Evolutionary conservation across 805 yeast species (phyloP).

Genomic region (Starmerella powellii): DNA sequence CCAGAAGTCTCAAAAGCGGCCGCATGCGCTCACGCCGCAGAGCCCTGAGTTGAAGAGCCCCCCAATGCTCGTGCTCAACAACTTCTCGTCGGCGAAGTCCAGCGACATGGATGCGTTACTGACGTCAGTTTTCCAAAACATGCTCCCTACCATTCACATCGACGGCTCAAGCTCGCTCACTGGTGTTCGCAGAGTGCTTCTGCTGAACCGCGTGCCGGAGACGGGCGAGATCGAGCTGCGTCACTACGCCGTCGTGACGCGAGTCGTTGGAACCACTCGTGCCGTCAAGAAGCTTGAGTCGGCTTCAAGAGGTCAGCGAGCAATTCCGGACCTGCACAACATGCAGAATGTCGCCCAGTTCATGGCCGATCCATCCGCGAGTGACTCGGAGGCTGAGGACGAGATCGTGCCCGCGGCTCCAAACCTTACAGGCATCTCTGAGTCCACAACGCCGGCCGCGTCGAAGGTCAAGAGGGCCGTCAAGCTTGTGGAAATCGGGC

Average conservation of each 20-base stretch:
- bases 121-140: conserved; percentile 83
- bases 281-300: conserved; percentile 60
- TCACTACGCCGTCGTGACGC: conserved; percentile 81
- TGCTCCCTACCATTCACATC: conserved; percentile 92
- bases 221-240: conserved; percentile 71
- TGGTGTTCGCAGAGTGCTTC: conserved; percentile 69
- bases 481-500: conserved; percentile 85
- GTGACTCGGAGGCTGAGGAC: conserved; percentile 90
- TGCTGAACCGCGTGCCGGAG: conserved; percentile 60
- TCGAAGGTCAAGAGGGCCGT: conserved; percentile 63
- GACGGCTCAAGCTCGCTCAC: conserved; percentile 54
- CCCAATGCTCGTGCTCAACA: conserved; percentile 84
- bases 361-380: conserved; percentile 69
- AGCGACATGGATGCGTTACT: conserved; percentile 67
- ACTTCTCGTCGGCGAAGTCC: conserved; percentile 57
- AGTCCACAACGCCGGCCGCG: conserved; percentile 19
- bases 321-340: conserved; percentile 55
- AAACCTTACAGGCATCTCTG: conserved; percentile 31
- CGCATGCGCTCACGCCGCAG: conserved; percentile 46
- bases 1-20: conserved; percentile 52
- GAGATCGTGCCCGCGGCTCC: conserved; percentile 49
- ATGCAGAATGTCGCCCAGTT: conserved; percentile 72
- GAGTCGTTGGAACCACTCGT: conserved; percentile 55
- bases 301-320: conserved; percentile 49
- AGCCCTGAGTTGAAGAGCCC: conserved; percentile 55